Conservation (phyloP, 345 rosid genomes). For the Aegle marmelos region DNA sequence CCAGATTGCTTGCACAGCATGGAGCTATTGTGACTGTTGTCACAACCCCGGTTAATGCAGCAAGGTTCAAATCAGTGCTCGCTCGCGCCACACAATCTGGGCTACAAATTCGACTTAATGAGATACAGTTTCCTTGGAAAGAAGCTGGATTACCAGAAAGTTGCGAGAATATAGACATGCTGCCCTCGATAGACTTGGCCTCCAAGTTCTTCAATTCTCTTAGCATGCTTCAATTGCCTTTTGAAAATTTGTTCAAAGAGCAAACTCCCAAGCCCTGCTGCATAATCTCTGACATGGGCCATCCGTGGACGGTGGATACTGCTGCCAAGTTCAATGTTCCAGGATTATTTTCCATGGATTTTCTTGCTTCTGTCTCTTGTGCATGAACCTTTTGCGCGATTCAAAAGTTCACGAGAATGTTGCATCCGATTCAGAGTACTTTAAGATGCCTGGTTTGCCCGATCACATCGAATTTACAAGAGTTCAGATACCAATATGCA, state of each 20-base stretch:
- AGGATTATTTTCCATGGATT: neutral
- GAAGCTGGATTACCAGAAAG: neutral
- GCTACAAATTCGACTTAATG: neutral
- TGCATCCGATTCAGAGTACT: constrained; percentile 22
- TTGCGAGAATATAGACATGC: neutral
- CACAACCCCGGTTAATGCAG: neutral
- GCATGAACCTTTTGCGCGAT: neutral
- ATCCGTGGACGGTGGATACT: neutral
- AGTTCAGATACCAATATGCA: constrained; percentile 16
- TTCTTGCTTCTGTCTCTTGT: neutral
- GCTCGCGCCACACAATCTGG: neutral
- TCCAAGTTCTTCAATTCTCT: neutral
- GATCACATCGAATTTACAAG: constrained; percentile 14
- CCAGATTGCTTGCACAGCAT: neutral
- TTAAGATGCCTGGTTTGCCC: constrained; percentile 28
- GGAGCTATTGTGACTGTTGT: neutral
- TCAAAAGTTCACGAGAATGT: constrained; percentile 25
- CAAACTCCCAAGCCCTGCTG: neutral
- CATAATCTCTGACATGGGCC: neutral
- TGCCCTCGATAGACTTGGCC: neutral
- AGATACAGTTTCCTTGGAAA: neutral
- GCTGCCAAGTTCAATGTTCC: neutral
- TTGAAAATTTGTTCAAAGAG: neutral
- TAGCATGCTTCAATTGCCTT: neutral
- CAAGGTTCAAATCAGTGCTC: neutral